Evolutionary conservation across 1,284 basidiomycete species (phyloP), one percentile per base, ranked within the genome.

Genomic region (Boletus sp.): DNA sequence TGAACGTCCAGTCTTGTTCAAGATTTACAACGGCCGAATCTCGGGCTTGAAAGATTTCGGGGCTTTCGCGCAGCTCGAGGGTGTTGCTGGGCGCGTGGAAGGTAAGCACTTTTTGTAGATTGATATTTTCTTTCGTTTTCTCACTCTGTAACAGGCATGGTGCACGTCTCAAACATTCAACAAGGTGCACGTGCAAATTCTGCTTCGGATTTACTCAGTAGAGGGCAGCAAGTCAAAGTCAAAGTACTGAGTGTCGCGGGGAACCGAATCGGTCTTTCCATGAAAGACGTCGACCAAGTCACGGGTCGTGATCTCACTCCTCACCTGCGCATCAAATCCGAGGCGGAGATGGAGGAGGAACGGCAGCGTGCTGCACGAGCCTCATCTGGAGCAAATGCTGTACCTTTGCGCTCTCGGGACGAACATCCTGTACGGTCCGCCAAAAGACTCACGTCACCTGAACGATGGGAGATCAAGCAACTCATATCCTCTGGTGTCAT

Each of bases 401-500:
- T 84, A 48, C 88, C 80, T 42, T 73, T 83, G 37, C 76, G 76
- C 36, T 72, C 77, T 14, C 72, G 72, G 49, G 77, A 78, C 42
- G 77, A 79, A 39, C 73, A 64, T 14, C 76, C 68, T 29, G 75
- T 81, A 14, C 76, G 88, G 19, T 89, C 88, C 14, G 91, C 92
- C 2, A 95, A 95, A 65, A 82, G 96, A 14, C 72, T 99, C 48
- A 95, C 95, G 1, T 94, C 91, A 22, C 96, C 96, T 0, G 96
- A 99, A 68, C 82, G 96, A 19, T 99, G 95, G 92, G 96, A 99
- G 72, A 91, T 99, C 68, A 97, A 98, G 68, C 96, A 99, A 68
- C 81, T 99, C 50, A 97, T 99, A 53, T 92, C 96, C 0, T 96
- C 93, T 34, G 96, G 96, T 40, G 90, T 86, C 5, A 82, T 97